These are phyloP conservation scores for Nidula microcarpa DNA, from an alignment of 768 basidiomycete genomes.

Conservation along the genomic window DNA sequence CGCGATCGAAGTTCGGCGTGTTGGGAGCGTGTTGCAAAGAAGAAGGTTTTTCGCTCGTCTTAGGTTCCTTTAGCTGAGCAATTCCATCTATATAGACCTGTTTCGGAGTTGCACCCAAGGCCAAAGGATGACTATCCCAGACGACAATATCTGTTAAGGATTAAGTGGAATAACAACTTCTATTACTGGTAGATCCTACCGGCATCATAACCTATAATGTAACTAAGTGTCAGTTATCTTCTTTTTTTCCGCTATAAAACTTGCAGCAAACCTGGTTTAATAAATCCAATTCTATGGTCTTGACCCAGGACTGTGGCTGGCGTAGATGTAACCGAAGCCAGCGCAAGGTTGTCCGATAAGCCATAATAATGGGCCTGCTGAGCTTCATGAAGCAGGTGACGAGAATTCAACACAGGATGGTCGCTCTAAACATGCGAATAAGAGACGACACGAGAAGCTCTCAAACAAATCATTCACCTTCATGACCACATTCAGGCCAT, in stretches of 20 bases:
- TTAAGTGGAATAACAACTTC: not conserved
- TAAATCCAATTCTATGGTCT: slow-evolving; percentile 71
- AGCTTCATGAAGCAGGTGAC: slow-evolving; percentile 74
- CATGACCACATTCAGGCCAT: slow-evolving; percentile 70
- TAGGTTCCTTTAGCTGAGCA: slow-evolving; percentile 52
- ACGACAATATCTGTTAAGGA: slow-evolving; percentile 53
- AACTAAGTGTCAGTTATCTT: not conserved
- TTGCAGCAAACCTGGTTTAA: slow-evolving; percentile 43
- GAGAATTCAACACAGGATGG: slow-evolving; percentile 59
- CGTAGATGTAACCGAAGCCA: slow-evolving; percentile 68
- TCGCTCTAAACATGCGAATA: slow-evolving; percentile 44
- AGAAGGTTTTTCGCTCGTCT: slow-evolving; percentile 46
- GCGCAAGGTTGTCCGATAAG: slow-evolving; percentile 57
- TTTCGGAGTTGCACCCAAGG: slow-evolving; percentile 72
- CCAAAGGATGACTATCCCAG: slow-evolving; percentile 77
- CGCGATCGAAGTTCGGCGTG: slow-evolving; percentile 59
- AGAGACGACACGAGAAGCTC: not conserved
- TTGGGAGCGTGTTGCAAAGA: slow-evolving; percentile 49
- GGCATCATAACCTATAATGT: slow-evolving; percentile 59
- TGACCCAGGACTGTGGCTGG: slow-evolving; percentile 70
- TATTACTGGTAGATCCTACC: slow-evolving; percentile 25
- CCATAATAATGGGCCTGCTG: slow-evolving; percentile 78
- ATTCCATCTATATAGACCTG: slow-evolving; percentile 89
- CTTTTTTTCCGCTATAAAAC: not conserved
- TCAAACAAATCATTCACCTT: slow-evolving; percentile 41